Evolutionary conservation across 768 basidiomycete genomes (phyloP), one percentile per base, ranked within the genome.

Genomic region (Cyclocybe aegerita): DNA sequence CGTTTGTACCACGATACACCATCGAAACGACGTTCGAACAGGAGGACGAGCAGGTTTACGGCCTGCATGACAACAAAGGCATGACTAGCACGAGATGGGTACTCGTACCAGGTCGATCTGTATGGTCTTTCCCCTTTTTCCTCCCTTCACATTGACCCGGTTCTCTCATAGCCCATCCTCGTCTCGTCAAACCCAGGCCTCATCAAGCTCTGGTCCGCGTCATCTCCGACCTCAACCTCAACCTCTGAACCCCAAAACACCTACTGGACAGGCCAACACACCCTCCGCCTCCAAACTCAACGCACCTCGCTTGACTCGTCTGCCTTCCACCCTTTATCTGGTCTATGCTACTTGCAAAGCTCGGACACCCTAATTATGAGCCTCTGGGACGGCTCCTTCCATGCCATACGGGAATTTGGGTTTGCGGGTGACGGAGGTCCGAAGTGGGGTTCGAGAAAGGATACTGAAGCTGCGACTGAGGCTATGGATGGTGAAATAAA

Each of bases 311-410:
- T 70, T 11, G 81, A 78, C 14, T 84, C 86, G 8, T 88, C 88
- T 0, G 64, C 78, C 7, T 71, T 88, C 34, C 75, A 79, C 46
- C 78, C 76, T 4, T 70, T 81, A 14, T 78, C 85, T 10, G 89
- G 90, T 0, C 62, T 89, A 31, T 63, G 72, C 11, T 87, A 89
- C 63, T 57, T 78, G 12, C 63, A 55, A 3, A 62, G 66, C 12
- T 67, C 67, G 31, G 89, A 91, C 59, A 54, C 68, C 1, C 70
- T 89, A 31, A 49, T 89, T 14, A 53, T 90, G 34, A 72, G 81
- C 4, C 71, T 91, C 12, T 74, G 77, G 34, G 90, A 93, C 56
- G 90, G 90, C 0, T 83, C 86, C 7, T 76, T 88, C 58, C 82
- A 88, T 60, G 77, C 76, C 43, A 63, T 90, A 48, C 74, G 80